These are phyloP conservation scores for Parsonsia alboflavescens DNA, from an alignment of 257 asterid genomes.

Conservation along the genomic window DNA sequence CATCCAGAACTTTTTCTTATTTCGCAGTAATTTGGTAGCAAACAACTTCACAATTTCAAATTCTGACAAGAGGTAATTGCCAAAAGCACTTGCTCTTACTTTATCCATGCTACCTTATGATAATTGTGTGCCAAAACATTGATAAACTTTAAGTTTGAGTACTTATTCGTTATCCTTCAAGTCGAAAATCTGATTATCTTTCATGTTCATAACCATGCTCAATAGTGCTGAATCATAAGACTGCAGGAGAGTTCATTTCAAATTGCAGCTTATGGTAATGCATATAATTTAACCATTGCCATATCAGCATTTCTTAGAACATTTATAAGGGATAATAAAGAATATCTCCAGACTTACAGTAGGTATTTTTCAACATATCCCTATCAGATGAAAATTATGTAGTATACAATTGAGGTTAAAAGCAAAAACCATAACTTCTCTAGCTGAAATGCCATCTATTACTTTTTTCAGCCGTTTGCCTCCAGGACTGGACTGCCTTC, in stretches of 20 bases:
- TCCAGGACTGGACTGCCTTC: conserved; percentile 65
- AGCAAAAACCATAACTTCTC: neutral
- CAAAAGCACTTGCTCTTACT: neutral
- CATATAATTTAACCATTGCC: neutral
- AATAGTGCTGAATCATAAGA: neutral
- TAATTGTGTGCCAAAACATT: neutral
- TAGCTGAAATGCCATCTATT: conserved; percentile 4
- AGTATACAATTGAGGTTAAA: neutral
- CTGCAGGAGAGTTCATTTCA: neutral
- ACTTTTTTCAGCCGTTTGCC: conserved; percentile 37
- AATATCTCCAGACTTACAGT: neutral
- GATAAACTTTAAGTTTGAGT: neutral
- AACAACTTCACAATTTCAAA: conserved; percentile 51
- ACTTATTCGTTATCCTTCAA: neutral
- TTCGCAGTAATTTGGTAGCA: conserved; percentile 60
- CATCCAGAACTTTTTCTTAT: conserved; percentile 4
- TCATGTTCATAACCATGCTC: too few relatives aligned
- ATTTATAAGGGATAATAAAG: neutral
- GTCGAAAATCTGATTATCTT: neutral
- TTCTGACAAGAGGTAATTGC: conserved; percentile 47
- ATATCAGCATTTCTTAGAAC: neutral
- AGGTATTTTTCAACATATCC: neutral
- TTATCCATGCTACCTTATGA: conserved; percentile 1
- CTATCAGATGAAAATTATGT: neutral
- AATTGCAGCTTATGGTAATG: neutral